phyloP scores from a whole-genome alignment of 2,329 filamentous ascomycete species.

The Cadophora sp. region DNA sequence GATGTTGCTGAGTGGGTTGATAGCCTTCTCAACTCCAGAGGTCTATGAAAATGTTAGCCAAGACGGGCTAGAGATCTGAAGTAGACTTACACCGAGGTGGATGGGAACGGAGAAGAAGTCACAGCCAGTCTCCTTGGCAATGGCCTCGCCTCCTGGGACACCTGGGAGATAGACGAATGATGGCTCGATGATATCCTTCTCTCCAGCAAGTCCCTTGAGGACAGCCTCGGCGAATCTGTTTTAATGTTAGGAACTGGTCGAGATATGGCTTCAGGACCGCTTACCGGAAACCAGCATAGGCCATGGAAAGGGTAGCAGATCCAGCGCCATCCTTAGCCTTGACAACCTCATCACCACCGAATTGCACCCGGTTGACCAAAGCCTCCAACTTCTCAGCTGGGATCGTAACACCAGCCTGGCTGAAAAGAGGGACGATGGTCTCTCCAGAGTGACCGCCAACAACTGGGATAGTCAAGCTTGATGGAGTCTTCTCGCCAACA shows the following conservation, averaged over 20 bases:
- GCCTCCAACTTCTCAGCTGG: constrained; percentile 89
- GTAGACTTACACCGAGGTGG: constrained; percentile 84
- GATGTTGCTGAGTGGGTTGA: constrained; percentile 77
- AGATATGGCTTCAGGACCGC: too few species aligned
- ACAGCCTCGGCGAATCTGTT: constrained; percentile 90
- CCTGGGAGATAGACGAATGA: constrained; percentile 96
- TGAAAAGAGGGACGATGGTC: constrained; percentile 98
- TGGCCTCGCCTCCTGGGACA: constrained; percentile 83
- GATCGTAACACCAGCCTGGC: constrained; percentile 81
- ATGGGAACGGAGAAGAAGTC: constrained; percentile 98
- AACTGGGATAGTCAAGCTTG: constrained; percentile 86
- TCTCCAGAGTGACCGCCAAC: constrained; percentile 97
- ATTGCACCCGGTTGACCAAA: constrained; percentile 94
- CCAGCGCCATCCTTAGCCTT: constrained; percentile 92
- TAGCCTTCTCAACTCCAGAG: constrained; percentile 84
- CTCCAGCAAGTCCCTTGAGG: constrained; percentile 89
- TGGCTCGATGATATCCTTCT: constrained; percentile 92
- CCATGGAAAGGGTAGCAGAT: constrained; percentile 93
- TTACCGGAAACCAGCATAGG: constrained; percentile 91
- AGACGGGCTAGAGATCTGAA: constrained; percentile 18
- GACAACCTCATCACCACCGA: constrained; percentile 96
- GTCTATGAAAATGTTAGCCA: constrained; percentile 59
- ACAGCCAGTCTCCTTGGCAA: constrained; percentile 80
- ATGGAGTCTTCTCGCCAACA: constrained; percentile 80
- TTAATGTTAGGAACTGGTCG: constrained; percentile 31